Percentiles rank a stretch among this genome's conserved stretches.
phyloP scores from a whole-genome alignment of 768 basidiomycete genomes.

The Suillus weaverae region DNA sequence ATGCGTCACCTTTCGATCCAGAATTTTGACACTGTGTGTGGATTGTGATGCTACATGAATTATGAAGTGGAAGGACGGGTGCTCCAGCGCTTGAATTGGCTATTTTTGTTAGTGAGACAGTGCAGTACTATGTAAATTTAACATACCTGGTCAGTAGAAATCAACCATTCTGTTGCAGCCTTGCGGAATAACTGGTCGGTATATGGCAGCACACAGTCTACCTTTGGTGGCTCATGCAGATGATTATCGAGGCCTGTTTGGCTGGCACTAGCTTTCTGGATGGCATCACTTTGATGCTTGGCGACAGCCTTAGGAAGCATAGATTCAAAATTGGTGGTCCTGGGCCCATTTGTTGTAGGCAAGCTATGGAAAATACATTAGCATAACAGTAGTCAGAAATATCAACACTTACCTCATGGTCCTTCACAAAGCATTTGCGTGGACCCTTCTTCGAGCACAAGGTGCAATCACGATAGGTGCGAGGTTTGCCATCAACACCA shows the following conservation, averaged over 20 bases:
- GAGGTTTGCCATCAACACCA: not conserved
- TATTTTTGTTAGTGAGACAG: slow-evolving; percentile 7
- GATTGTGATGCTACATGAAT: slow-evolving; percentile 39
- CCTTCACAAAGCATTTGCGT: not conserved
- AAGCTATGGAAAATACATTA: slow-evolving; percentile 10
- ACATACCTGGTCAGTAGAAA: slow-evolving; percentile 37
- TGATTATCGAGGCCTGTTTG: slow-evolving; percentile 16
- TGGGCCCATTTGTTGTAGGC: slow-evolving; percentile 23
- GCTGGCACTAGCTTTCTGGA: not conserved
- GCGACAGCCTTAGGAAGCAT: slow-evolving; percentile 21
- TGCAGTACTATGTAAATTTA: not conserved
- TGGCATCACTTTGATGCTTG: slow-evolving; percentile 2
- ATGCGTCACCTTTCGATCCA: slow-evolving; percentile 25
- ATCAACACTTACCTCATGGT: not conserved
- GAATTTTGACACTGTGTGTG: slow-evolving; percentile 39
- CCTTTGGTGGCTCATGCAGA: slow-evolving; percentile 10
- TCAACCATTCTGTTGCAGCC: slow-evolving; percentile 35
- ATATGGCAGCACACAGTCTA: slow-evolving; percentile 19
- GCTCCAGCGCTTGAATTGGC: slow-evolving; percentile 36
- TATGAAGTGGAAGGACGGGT: slow-evolving; percentile 38
- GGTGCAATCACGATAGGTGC: not conserved
- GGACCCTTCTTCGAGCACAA: not conserved
- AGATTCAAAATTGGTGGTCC: slow-evolving; percentile 17
- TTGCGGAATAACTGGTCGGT: slow-evolving; percentile 23
- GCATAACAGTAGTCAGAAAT: not conserved